Conservation (phyloP, 106 monocot species). For the Chionographis japonica region DNA sequence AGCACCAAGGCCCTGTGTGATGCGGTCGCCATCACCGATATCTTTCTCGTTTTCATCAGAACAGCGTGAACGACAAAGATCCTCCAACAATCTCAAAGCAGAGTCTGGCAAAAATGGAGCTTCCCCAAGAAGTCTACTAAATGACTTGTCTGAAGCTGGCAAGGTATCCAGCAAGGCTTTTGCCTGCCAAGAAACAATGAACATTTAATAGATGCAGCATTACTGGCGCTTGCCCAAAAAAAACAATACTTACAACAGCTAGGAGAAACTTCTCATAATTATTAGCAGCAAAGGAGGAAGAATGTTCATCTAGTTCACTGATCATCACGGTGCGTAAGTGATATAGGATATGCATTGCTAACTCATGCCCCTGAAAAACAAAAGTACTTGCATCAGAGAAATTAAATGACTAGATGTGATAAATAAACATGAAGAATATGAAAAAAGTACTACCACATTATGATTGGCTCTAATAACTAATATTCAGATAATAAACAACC, state of each 20-base stretch:
- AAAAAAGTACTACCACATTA: no score
- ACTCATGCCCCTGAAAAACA: constrained; percentile 81
- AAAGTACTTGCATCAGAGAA: neutral
- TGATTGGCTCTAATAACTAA: no score
- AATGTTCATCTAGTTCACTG: constrained; percentile 33
- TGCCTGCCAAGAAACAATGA: constrained; percentile 37
- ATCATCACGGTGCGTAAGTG: constrained; percentile 49
- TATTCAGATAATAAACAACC: no score
- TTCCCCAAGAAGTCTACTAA: constrained; percentile 77
- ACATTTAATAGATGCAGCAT: neutral
- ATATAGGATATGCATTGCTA: constrained; percentile 81
- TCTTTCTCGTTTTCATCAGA: constrained; percentile 53
- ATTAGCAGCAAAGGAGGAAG: constrained; percentile 18
- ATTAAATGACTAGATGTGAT: no score
- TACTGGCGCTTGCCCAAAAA: constrained; percentile 3
- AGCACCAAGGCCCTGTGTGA: constrained; percentile 84
- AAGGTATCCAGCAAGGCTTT: constrained; percentile 62
- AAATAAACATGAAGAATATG: no score
- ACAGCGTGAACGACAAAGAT: constrained; percentile 51
- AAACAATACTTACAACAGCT: constrained; percentile 54
- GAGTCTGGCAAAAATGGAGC: constrained; percentile 79
- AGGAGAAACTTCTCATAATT: constrained; percentile 86
- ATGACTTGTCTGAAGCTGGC: constrained; percentile 91
- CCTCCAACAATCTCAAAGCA: constrained; percentile 64
- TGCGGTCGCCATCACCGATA: constrained; percentile 69